Evolutionary conservation across 345 rosid genomes (phyloP).

Genomic region (Dipteronia sinensis): DNA sequence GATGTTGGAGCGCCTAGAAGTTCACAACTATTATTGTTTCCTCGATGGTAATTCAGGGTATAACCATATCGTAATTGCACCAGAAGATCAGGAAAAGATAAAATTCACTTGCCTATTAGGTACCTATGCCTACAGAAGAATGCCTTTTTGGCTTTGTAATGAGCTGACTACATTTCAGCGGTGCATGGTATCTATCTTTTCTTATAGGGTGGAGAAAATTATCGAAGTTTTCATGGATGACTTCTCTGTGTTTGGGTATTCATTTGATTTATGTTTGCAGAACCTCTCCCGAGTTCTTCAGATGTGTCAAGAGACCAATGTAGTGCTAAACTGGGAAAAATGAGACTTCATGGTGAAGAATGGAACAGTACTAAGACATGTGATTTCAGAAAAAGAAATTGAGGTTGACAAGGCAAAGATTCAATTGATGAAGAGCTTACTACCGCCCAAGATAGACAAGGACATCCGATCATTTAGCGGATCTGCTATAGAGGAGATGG

Average conservation of each 20-base stretch:
- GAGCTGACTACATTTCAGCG: background rate
- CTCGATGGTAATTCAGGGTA: background rate
- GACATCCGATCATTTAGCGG: too few species aligned
- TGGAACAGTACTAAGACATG: too few species aligned
- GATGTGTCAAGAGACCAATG: background rate
- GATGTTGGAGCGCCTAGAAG: too few species aligned
- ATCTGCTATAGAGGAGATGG: too few species aligned
- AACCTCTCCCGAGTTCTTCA: background rate
- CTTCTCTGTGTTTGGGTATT: background rate
- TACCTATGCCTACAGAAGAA: background rate
- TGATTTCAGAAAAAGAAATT: too few species aligned
- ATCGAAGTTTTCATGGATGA: constrained; percentile 14
- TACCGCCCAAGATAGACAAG: too few species aligned
- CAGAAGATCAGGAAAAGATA: too few species aligned
- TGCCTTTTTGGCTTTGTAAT: constrained; percentile 18
- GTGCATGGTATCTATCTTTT: background rate
- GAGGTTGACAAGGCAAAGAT: too few species aligned
- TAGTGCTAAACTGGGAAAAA: too few species aligned
- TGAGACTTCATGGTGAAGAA: too few species aligned
- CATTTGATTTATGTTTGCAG: background rate
- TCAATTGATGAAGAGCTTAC: too few species aligned
- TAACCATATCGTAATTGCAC: background rate
- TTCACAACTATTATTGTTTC: background rate
- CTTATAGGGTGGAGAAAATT: background rate
- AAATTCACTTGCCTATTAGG: background rate